A percentile compares a stretch with the other conserved stretches of the same genome.
Evolutionary conservation across 2,329 filamentous ascomycete species (phyloP).

Genomic region (Zymoseptoria ardabiliae): DNA sequence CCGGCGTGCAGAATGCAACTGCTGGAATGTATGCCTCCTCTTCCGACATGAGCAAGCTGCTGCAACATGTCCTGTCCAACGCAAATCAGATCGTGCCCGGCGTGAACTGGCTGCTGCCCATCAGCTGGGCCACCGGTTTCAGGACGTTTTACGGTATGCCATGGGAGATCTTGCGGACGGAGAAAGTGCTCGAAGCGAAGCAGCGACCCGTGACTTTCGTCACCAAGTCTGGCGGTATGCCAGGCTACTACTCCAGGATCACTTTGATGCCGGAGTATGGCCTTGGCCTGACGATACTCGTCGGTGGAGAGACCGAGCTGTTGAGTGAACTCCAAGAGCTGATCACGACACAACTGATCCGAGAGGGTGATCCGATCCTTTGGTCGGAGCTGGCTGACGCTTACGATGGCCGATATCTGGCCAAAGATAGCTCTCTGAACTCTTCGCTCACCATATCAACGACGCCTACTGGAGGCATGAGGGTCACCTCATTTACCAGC

Average conservation of each 20-base stretch:
- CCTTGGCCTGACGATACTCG: conserved; percentile 35
- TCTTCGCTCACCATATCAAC: conserved; percentile 6
- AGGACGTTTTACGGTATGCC: conserved; percentile 40
- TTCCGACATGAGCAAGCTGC: conserved; percentile 35
- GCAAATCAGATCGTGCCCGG: conserved; percentile 28
- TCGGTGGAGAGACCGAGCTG: conserved; percentile 17
- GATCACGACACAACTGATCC: conserved; percentile 21
- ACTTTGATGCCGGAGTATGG: conserved; percentile 35
- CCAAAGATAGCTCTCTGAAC: conserved; percentile 4
- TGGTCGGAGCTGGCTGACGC: conserved; percentile 1
- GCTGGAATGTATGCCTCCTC: conserved; percentile 38
- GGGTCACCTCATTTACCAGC: conserved; percentile 8
- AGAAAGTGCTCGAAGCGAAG: conserved; percentile 30
- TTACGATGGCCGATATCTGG: conserved; percentile 5
- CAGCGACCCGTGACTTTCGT: conserved; percentile 32
- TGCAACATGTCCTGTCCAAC: conserved; percentile 30
- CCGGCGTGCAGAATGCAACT: conserved; percentile 35
- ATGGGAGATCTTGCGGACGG: conserved; percentile 40
- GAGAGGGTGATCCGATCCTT: conserved; percentile 25
- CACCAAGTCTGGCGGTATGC: conserved; percentile 36
- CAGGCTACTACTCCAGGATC: conserved; percentile 34
- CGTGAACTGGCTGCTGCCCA: conserved; percentile 38
- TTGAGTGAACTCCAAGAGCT: conserved; percentile 21
- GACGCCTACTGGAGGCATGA: conserved; percentile 3
- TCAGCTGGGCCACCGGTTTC: conserved; percentile 29